Evolutionary conservation across 805 yeast species (phyloP), one percentile per base, ranked within the genome.

Genomic region (Spathaspora gorwiae): DNA sequence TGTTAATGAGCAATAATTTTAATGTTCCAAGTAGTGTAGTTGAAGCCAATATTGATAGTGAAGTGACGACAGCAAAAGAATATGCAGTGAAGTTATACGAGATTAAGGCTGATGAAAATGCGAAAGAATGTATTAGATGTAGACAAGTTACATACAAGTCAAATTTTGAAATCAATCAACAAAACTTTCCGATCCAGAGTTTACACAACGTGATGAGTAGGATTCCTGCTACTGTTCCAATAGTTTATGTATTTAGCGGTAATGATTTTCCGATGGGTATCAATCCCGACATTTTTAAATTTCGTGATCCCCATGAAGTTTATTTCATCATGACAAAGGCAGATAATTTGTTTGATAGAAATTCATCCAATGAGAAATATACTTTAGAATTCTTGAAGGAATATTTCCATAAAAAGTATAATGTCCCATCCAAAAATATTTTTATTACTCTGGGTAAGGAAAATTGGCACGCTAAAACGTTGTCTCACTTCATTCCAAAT

Each of bases 251-350:
- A 1, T 67, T 84, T 8, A 82, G 85, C 32, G 80, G 85, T 1
- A 60, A 75, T 11, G 95, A 87, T 52, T 87, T 87, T 56, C 96
- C 97, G 1, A 64, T 84, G 35, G 73, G 83, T 6, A 54, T 83
- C 2, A 65, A 74, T 46, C 53, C 56, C 7, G 51, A 56, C 2
- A 61, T 78, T 7, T 54, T 68, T 26, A 54, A 66, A 34, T 60
- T 58, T 37, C 53, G 73, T 29, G 52, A 65, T 3, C 63, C 72
- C 0, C 45, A 53, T n/a, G 61, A 66, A 6, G 53, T 76, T 24
- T 64, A 63, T 39, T 73, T 71, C 42, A 60, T 75, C 2, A 56
- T 77, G 13, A 75, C 70, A 27, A 74, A 74, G 46, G 47, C 62
- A 13, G 84, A 80, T 52, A 55, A 77, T 41, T 45, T 79, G 1